phyloP scores from a whole-genome alignment of 164 flowering plant genomes.

The Amborella trichopoda region DNA sequence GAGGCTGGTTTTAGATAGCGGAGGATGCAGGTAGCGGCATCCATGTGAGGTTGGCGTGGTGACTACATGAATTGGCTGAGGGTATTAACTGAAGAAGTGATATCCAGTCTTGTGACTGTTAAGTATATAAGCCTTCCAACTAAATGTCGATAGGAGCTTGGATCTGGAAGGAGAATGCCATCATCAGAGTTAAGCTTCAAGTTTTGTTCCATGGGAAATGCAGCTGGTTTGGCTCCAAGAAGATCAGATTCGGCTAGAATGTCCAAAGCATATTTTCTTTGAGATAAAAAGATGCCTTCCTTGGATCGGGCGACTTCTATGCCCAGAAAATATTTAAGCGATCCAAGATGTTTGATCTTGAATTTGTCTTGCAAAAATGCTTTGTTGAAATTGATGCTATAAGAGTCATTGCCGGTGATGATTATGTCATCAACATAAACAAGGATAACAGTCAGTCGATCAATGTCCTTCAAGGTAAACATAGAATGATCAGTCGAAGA shows the following conservation, averaged over 20 bases:
- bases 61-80: background rate
- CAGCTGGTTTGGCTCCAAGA: background rate
- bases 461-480: no score
- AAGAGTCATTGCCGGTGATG: background rate
- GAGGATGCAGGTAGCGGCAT: constrained; percentile 5
- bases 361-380: background rate
- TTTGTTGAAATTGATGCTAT: background rate
- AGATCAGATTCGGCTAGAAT: background rate
- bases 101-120: background rate
- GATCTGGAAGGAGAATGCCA: background rate
- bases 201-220: constrained; percentile 2
- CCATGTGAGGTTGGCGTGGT: background rate
- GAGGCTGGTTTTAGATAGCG: background rate
- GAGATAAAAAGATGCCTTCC: background rate
- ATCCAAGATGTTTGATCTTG: background rate
- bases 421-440: background rate
- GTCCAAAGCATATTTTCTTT: background rate
- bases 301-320: background rate
- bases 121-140: constrained; percentile 1
- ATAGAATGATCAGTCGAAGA: no score
- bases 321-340: background rate
- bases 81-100: background rate
- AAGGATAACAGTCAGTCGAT: background rate
- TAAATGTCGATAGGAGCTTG: background rate
- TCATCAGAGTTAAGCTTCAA: background rate